These are phyloP conservation scores for Plantago major DNA, from an alignment of 257 asterid species.

Conservation along the genomic window DNA sequence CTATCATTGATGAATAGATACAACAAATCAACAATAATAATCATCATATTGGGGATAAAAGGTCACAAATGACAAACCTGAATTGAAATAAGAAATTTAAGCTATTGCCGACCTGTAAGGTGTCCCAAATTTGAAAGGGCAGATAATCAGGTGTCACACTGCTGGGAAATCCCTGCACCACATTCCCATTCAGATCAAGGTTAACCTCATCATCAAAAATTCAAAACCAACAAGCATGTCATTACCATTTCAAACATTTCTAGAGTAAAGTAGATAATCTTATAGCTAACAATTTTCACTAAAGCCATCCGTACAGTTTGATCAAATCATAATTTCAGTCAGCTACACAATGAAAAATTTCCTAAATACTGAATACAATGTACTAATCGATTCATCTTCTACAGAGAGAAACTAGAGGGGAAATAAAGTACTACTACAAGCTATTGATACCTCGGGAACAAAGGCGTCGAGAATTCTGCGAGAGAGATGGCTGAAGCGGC, in stretches of 20 bases:
- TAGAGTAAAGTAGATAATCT: no score
- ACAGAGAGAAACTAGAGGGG: not conserved
- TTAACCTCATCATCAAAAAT: not conserved
- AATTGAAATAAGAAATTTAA: slow-evolving; percentile 5
- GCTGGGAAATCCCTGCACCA: slow-evolving; percentile 84
- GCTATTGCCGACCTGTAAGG: slow-evolving; percentile 59
- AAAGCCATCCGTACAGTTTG: no score
- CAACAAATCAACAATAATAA: not conserved
- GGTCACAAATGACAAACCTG: not conserved
- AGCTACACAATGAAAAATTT: no score
- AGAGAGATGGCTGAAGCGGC: slow-evolving; percentile 55
- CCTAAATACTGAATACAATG: no score
- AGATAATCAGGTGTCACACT: slow-evolving; percentile 88
- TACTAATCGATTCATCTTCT: no score
- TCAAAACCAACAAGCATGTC: not conserved
- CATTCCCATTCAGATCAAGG: not conserved
- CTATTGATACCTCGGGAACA: slow-evolving; percentile 69
- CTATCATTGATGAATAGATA: slow-evolving; percentile 29
- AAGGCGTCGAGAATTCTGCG: slow-evolving; percentile 84
- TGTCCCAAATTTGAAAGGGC: slow-evolving; percentile 93
- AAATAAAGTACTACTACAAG: no score
- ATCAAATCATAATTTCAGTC: no score
- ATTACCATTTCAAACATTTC: no score
- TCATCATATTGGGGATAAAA: slow-evolving; percentile 9
- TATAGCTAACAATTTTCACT: no score